A percentile compares a stretch with the other conserved stretches of the same genome.
These are phyloP conservation scores for Naematelia encephala DNA, from an alignment of 768 basidiomycete species.

Conservation along the genomic window DNA sequence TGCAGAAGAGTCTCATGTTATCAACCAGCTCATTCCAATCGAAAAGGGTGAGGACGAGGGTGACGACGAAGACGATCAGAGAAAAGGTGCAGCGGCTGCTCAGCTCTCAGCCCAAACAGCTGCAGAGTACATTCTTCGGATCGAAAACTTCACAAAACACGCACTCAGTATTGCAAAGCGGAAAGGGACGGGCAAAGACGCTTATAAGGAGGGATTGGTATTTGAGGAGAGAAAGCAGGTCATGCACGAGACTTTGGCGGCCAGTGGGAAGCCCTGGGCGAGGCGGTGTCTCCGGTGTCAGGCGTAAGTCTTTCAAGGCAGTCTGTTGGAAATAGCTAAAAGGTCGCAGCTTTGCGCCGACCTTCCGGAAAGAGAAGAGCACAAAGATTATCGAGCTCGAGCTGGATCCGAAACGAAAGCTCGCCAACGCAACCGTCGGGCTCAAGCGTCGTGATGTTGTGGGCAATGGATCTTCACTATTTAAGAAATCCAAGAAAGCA, in stretches of 20 bases:
- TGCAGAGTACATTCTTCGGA: slow-evolving; percentile 38
- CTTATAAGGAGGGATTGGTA: slow-evolving; percentile 83
- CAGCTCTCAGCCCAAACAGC: slow-evolving; percentile 37
- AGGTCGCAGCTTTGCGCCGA: not conserved
- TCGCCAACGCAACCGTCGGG: slow-evolving; percentile 56
- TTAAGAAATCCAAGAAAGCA: slow-evolving; percentile 11
- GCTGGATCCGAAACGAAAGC: slow-evolving; percentile 73
- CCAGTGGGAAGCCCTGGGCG: slow-evolving; percentile 55
- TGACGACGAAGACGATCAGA: slow-evolving; percentile 53
- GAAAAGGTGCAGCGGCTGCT: slow-evolving; percentile 12
- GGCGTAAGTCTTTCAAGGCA: slow-evolving; percentile 60
- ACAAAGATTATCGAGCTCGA: slow-evolving; percentile 95
- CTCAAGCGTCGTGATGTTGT: slow-evolving; percentile 76
- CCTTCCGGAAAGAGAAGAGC: slow-evolving; percentile 76
- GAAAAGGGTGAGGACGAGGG: slow-evolving; percentile 53
- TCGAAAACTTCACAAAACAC: slow-evolving; percentile 38
- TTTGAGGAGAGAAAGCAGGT: slow-evolving; percentile 81
- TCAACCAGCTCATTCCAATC: slow-evolving; percentile 60
- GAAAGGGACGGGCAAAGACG: slow-evolving; percentile 58
- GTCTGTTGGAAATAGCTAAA: not conserved
- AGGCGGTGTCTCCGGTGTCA: slow-evolving; percentile 70
- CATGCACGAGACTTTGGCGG: slow-evolving; percentile 74
- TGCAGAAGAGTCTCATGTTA: slow-evolving; percentile 69
- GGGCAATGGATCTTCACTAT: slow-evolving; percentile 16
- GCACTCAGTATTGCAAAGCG: slow-evolving; percentile 30